These are phyloP conservation scores for Lepidopterella palustris DNA, from an alignment of 495 filamentous ascomycete species.

Conservation along the genomic window DNA sequence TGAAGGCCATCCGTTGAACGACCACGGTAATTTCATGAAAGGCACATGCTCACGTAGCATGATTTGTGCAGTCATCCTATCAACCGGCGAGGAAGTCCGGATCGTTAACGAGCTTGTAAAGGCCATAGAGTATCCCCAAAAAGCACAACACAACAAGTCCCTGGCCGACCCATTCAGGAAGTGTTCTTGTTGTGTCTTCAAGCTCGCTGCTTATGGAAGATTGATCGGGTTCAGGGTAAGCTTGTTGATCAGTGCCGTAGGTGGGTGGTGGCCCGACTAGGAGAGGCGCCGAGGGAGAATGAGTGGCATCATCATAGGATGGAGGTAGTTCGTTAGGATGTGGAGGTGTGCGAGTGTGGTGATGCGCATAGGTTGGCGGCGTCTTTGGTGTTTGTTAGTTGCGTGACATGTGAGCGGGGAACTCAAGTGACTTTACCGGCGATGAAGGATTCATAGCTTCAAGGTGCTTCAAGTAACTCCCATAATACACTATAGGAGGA, in stretches of 20 bases:
- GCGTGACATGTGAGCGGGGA: neutral
- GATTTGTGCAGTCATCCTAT: neutral
- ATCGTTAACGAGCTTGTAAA: constrained; percentile 19
- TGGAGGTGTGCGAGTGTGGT: neutral
- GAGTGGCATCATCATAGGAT: constrained; percentile 23
- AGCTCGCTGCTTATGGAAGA: constrained; percentile 17
- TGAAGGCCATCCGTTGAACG: too few species aligned
- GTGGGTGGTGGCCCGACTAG: constrained; percentile 20
- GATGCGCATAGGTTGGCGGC: neutral
- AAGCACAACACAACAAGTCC: constrained; percentile 19
- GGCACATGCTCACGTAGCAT: neutral
- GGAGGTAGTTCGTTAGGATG: neutral
- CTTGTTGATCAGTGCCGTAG: constrained; percentile 17
- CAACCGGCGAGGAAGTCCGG: neutral
- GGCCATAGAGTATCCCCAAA: constrained; percentile 19
- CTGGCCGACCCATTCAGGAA: constrained; percentile 26
- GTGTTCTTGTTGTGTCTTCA: constrained; percentile 2
- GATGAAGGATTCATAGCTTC: neutral
- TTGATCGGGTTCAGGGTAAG: constrained; percentile 13
- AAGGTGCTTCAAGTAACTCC: too few species aligned
- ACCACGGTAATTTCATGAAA: too few species aligned
- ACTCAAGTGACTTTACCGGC: neutral
- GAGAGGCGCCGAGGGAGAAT: constrained; percentile 15
- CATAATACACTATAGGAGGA: too few species aligned
- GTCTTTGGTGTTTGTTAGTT: neutral